phyloP scores from a whole-genome alignment of 805 yeast genomes.

The Myxozyma vanderwaltii region DNA sequence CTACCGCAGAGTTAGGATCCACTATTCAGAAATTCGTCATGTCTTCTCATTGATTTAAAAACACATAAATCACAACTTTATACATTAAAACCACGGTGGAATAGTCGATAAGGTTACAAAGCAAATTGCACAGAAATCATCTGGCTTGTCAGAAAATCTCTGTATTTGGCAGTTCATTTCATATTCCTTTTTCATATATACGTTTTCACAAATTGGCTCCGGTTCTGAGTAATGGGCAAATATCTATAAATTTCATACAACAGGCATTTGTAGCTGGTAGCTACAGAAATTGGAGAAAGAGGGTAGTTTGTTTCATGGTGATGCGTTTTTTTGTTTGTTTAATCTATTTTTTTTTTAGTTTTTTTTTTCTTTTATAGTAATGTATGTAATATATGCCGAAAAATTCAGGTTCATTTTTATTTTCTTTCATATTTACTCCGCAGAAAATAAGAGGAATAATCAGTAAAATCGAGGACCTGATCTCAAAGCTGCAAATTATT shows the following conservation, averaged over 20 bases:
- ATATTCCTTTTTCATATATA: too few relatives aligned
- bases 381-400: constrained; percentile 12
- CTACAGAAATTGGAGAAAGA: not conserved
- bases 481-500: not conserved
- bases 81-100: not conserved
- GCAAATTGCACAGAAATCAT: not conserved
- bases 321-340: too few relatives aligned
- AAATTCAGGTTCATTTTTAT: too few relatives aligned
- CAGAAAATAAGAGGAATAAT: not conserved
- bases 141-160: not conserved
- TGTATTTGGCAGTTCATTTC: not conserved
- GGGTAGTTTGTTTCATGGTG: not conserved
- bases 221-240: not conserved
- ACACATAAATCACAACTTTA: too few relatives aligned
- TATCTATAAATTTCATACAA: too few relatives aligned
- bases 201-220: not conserved
- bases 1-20: constrained; percentile 37
- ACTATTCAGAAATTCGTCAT: constrained; percentile 33
- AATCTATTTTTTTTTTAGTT: too few relatives aligned
- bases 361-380: not conserved
- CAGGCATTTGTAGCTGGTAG: constrained; percentile 1
- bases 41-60: too few relatives aligned
- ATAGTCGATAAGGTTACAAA: too few relatives aligned
- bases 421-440: too few relatives aligned
- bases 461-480: not conserved